Base-by-base conservation (phyloP, 352 stramenopile genomes). In the Elongisporangium senticosum region DNA sequence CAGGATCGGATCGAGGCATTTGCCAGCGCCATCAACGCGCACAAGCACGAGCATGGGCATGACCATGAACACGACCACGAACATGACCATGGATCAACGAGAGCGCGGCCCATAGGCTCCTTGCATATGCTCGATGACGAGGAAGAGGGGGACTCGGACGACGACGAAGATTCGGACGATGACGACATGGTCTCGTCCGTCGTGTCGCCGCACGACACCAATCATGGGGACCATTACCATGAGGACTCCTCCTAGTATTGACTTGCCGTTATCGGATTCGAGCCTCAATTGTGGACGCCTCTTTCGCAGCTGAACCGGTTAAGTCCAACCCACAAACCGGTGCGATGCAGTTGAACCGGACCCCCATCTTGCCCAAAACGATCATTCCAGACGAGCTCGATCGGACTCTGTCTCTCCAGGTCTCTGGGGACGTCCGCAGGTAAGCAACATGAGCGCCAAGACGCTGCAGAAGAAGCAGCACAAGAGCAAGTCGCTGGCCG, bases 401-500 rank as follows among this genome's bases (percentile, higher is more conserved):
- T 43, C 33, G 7, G 23, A 26, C 33, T 43, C 5, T 43, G 5
- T 43, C 8, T 37, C 26, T 37, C 26, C 6, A 37, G 26, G 7
- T 43, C 33, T 39, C 28, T 39, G 28, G 8, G 28, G 6, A 7
- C 28, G 7, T 13, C 7, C 4, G 8, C 28, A 39, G 28, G n/a
- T n/a, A n/a, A 39, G 33, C 33, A 43, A 10, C 23, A 89, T 83
- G 72, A 88, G 75, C 65, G 56, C 61, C 21, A 90, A 90, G 58
- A 58, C 68, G 6, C 71, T 71, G 20, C 67, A 71, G 53, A 90
- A 88, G 76, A 77, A 83, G 66, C 77, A 81, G 58, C 23, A 26
- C 23, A 94, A 94, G 74, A 81, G 83, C 70, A 90, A 88, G 72
- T 83, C 77, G 51, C 75, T 92, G 49, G 85, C 83, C 2, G 85